phyloP scores from a whole-genome alignment of 2,329 filamentous ascomycete species.

The Diatrype stigma region DNA sequence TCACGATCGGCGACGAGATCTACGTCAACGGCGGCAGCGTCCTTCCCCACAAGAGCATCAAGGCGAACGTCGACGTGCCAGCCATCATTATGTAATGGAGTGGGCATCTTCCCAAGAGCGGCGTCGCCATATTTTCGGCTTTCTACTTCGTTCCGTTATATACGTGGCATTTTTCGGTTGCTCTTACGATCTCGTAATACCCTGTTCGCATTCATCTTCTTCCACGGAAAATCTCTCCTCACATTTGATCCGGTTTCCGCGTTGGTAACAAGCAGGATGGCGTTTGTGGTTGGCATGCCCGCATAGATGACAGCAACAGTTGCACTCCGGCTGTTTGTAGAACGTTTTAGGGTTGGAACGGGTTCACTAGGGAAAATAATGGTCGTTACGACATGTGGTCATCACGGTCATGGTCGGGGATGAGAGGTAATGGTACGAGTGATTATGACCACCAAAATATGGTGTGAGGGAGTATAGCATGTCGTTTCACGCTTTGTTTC shows the following conservation, averaged over 20 bases:
- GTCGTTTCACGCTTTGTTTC: too few species aligned
- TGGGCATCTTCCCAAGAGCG: not conserved
- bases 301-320: conserved; percentile 8
- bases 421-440: too few species aligned
- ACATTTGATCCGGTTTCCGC: conserved; percentile 17
- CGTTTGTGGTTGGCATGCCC: conserved; percentile 19
- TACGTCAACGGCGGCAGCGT: conserved; percentile 97
- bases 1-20: conserved; percentile 95
- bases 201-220: conserved; percentile 4
- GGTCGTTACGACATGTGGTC: not conserved
- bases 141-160: conserved; percentile 15
- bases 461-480: too few species aligned
- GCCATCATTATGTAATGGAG: conserved; percentile 61
- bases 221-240: conserved; percentile 23
- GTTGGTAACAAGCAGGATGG: conserved; percentile 11
- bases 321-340: conserved; percentile 3
- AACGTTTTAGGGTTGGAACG: not conserved
- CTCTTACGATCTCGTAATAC: conserved; percentile 24
- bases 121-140: not conserved
- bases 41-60: conserved; percentile 97
- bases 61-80: conserved; percentile 85
- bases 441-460: too few species aligned
- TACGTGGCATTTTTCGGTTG: conserved; percentile 13
- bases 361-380: not conserved
- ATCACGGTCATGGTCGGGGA: not conserved